Evolutionary conservation across 2,329 filamentous ascomycete species (phyloP).

Genomic region (Paracoccidioides lutzii): DNA sequence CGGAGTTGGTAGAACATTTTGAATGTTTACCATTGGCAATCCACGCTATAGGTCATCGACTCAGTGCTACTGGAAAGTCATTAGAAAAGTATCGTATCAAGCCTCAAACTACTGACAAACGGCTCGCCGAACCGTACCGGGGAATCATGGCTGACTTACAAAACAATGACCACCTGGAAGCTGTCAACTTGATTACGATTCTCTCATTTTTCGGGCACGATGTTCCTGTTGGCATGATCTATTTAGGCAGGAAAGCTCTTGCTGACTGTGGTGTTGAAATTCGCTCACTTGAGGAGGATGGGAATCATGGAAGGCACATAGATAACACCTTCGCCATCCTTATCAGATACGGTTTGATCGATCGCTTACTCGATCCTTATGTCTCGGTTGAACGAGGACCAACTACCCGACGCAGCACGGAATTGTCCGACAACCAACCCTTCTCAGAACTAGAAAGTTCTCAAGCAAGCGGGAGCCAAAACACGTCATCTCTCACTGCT

Average conservation of each 20-base stretch:
- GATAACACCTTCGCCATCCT: conserved; percentile 35
- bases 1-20: conserved; percentile 51
- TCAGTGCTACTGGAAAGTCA: conserved; percentile 49
- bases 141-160: conserved; percentile 37
- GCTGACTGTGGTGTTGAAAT: conserved; percentile 16
- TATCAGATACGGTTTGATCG: conserved; percentile 35
- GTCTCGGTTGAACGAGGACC: conserved; percentile 6
- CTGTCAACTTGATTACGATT: conserved; percentile 52
- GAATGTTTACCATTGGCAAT: conserved; percentile 55
- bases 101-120: conserved; percentile 43
- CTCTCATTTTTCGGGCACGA: conserved; percentile 53
- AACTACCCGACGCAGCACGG: neutral
- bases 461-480: conserved; percentile 24
- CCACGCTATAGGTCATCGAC: conserved; percentile 49
- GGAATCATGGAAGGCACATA: conserved; percentile 23
- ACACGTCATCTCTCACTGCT: conserved; percentile 21
- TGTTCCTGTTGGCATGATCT: conserved; percentile 53
- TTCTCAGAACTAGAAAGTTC: conserved; percentile 15
- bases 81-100: conserved; percentile 46
- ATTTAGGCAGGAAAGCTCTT: conserved; percentile 36
- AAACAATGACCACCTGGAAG: conserved; percentile 34
- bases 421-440: conserved; percentile 13
- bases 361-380: conserved; percentile 27
- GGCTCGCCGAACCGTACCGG: conserved; percentile 38
- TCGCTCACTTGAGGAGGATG: conserved; percentile 15